Evolutionary conservation across 768 basidiomycete genomes (phyloP).

Genomic region (Cystofilobasidium bisporidii): DNA sequence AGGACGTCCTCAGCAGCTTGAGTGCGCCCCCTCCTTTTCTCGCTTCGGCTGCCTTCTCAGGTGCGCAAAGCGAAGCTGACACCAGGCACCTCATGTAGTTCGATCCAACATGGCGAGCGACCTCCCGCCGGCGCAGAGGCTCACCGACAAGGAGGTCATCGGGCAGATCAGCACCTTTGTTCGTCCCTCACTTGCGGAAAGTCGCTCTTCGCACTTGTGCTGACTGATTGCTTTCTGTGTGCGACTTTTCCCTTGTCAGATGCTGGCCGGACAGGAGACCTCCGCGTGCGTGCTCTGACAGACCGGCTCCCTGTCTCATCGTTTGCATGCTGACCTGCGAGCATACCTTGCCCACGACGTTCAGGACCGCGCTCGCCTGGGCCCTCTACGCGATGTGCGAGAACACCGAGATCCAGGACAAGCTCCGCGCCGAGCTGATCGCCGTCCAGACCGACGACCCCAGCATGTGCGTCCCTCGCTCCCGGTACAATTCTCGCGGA

Average conservation of each 20-base stretch:
- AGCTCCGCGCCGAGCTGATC: constrained; percentile 59
- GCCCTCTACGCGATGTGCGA: constrained; percentile 63
- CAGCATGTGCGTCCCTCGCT: constrained; percentile 33
- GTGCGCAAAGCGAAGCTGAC: too few relatives aligned
- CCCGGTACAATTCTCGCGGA: too few relatives aligned
- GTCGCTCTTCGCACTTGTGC: too few relatives aligned
- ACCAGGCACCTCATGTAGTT: too few relatives aligned
- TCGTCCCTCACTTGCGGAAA: constrained; percentile 44
- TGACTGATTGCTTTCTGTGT: too few relatives aligned
- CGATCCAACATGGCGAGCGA: constrained; percentile 64
- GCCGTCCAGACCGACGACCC: constrained; percentile 40
- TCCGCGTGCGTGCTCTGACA: constrained; percentile 59
- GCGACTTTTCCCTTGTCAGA: constrained; percentile 25
- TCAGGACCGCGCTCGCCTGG: constrained; percentile 72
- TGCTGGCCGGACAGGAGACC: constrained; percentile 46
- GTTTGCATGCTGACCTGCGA: too few relatives aligned
- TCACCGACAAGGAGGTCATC: constrained; percentile 79
- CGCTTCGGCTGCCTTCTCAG: too few relatives aligned
- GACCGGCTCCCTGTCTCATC: too few relatives aligned
- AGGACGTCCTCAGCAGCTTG: constrained; percentile 67
- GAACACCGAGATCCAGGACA: constrained; percentile 57
- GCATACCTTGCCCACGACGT: constrained; percentile 35
- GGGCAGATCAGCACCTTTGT: constrained; percentile 80
- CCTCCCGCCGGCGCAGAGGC: constrained; percentile 49
- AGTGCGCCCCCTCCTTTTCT: constrained; percentile 46